Evolutionary conservation across 169 alveolate genomes (phyloP), one percentile per base, ranked within the genome.

Genomic region (Plasmodium fragile): DNA sequence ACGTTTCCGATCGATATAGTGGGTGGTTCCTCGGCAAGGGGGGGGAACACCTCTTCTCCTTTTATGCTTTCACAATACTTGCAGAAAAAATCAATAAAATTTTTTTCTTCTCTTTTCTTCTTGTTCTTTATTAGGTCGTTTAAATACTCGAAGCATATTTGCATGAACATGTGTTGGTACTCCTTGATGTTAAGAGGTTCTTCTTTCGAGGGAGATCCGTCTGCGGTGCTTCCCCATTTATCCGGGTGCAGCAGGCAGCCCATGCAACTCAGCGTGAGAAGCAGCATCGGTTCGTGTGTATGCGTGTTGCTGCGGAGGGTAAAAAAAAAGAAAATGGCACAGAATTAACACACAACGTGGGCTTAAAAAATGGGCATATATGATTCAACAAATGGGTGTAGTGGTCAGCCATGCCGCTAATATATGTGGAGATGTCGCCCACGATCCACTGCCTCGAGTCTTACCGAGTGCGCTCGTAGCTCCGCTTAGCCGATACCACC

Each of bases 141-240:
- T 59, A 87, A 65, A 79, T 87, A 87, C 22, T 41, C 90, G 81
- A 87, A 87, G 11, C 93, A 87, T 36, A 87, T 87, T 22, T 77
- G 73, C 34, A 87, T 43, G 81, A 87, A 87, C 49, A 87, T 39
- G 43, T 5, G 45, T 65, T 72, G 70, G 71, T 78, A 78, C n/a
- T 65, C 43, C 32, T 84, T 84, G 16, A 87, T 79, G 69, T 78
- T 59, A 59, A 87, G 81, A 11, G 11, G 16, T 77, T 87, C 89
- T 22, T 78, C 49, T 22, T 55, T 43, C 22, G 70, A 25, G 45
- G 25, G 3, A n/a, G 30, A 7, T 18, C 70, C 81, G 32, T 71
- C 82, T 25, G 34, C 25, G 34, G 30, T 25, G 65, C 28, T 30
- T 36, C 53, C 52, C 30, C 79, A 30, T 10, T 59, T 78, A 7